A percentile compares a stretch with the other conserved stretches of the same genome.
Conservation (phyloP, 352 stramenopile species). For the Phytophthora idaei region DNA sequence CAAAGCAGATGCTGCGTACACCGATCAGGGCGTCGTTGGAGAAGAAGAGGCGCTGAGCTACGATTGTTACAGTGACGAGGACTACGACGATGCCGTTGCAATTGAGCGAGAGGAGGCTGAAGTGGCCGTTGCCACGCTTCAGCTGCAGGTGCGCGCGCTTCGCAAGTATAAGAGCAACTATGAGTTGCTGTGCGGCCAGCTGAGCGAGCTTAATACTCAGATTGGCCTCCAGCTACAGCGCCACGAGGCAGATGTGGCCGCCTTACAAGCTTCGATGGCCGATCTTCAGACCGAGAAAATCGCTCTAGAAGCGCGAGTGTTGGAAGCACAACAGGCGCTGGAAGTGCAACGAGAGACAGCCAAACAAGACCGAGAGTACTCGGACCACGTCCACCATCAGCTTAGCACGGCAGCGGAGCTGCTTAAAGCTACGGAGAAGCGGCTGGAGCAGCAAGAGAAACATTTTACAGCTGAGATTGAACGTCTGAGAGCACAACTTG, state of each 20-base stretch:
- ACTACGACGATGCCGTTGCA: slow-evolving; percentile 1
- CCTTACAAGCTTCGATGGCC: slow-evolving; percentile 47
- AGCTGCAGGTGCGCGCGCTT: slow-evolving; percentile 57
- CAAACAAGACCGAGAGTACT: slow-evolving; percentile 61
- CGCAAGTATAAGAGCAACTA: slow-evolving; percentile 84
- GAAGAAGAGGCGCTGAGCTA: slow-evolving; percentile 6
- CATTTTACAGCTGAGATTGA: slow-evolving; percentile 32
- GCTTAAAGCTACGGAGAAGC: slow-evolving; percentile 60
- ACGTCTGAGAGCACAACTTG: slow-evolving; percentile 19
- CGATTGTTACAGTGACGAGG: neutral
- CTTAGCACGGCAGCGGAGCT: slow-evolving; percentile 62
- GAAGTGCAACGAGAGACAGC: slow-evolving; percentile 21
- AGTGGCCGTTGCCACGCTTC: slow-evolving; percentile 27
- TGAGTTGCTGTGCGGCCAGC: slow-evolving; percentile 70
- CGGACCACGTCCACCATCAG: slow-evolving; percentile 60
- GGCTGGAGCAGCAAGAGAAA: slow-evolving; percentile 46
- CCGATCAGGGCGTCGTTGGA: slow-evolving; percentile 13
- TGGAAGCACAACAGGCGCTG: slow-evolving; percentile 28
- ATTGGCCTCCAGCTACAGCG: slow-evolving; percentile 71
- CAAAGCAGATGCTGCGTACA: neutral
- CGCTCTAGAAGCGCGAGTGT: slow-evolving; percentile 33
- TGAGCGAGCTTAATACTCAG: slow-evolving; percentile 73
- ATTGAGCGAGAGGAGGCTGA: slow-evolving; percentile 22
- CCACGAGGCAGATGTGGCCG: slow-evolving; percentile 67
- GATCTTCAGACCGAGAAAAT: slow-evolving; percentile 47